Evolutionary conservation across 2,329 filamentous ascomycete genomes (phyloP).

Genomic region (Emmonsiellopsis sp.): DNA sequence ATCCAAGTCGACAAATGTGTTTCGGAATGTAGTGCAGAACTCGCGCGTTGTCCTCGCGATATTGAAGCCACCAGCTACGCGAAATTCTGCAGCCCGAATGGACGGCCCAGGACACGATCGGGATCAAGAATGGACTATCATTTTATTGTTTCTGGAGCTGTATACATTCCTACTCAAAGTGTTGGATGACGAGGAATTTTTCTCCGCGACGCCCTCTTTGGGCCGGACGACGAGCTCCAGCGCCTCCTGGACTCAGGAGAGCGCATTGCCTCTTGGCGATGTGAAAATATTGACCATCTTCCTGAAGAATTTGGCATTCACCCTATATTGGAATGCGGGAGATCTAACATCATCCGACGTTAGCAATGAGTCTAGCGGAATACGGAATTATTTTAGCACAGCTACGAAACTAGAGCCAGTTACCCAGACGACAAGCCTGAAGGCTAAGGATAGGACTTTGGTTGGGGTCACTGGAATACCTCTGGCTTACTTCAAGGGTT

Average conservation of each 20-base stretch:
- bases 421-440: conserved; percentile 27
- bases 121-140: conserved; percentile 73
- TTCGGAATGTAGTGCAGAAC: conserved; percentile 47
- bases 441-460: conserved; percentile 40
- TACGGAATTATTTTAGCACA: conserved; percentile 39
- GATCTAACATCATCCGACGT: conserved; percentile 47
- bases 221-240: conserved; percentile 39
- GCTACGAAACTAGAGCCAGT: conserved; percentile 14
- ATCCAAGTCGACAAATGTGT: conserved; percentile 49
- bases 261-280: conserved; percentile 62
- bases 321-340: conserved; percentile 72
- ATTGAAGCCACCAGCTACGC: conserved; percentile 35
- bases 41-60: conserved; percentile 50
- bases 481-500: conserved; percentile 66
- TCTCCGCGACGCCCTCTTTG: conserved; percentile 45
- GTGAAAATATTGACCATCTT: conserved; percentile 70
- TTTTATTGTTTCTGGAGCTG: conserved; percentile 84
- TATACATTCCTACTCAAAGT: conserved; percentile 89
- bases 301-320: conserved; percentile 83
- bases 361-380: conserved; percentile 30
- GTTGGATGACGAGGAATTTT: conserved; percentile 95
- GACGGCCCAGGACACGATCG: conserved; percentile 29
- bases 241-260: conserved; percentile 49
- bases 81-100: conserved; percentile 30
- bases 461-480: conserved; percentile 63